Base-by-base conservation (phyloP, 805 yeast species). In the Ogataea philodendri region DNA sequence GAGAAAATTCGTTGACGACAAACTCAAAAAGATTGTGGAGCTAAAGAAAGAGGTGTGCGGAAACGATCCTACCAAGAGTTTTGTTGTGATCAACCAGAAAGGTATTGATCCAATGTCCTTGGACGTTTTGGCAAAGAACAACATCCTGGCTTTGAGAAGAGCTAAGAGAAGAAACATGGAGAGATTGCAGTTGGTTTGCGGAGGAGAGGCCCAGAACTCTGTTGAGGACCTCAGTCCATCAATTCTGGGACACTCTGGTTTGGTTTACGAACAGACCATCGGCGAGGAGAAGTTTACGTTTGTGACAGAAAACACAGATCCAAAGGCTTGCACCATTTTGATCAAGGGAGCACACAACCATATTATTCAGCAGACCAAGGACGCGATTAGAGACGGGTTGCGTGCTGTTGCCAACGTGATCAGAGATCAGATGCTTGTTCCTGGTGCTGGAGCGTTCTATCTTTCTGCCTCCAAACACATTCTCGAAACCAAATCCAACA, bases 91-190 rank as follows among this genome's bases (percentile, higher is more conserved):
- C 61, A 93, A 93, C 66, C 98, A 93, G 66, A 93, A 93, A 71
- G 98, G 98, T 54, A 93, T 93, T 48, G 98, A 93, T 60, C 98
- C 98, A 46, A 84, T 93, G 93, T 88, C 97, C 6, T 69, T 93
- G 45, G 98, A 93, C 59, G 81, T 90, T 5, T 72, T 93, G 46
- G 97, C 97, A 27, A 87, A 86, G 59, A 83, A 93, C 63, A 84
- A 84, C 51, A 93, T 93, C 49, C 70, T 93, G 51, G 98, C 98
- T 1, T 72, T 93, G 53, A 81, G 99, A 70, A 80, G 98, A 59
- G 99, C 99, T 27, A 93, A 93, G 71, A 81, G 99, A 70, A 83
- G 99, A 69, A 93, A 93, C 65, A 90, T 93, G 98, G 99, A 93
- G 69, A 81, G 99, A 60, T 72, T 93, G 58, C 99, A 93, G 66